phyloP scores from a whole-genome alignment of 495 filamentous ascomycete species.

The Beverwykella pulmonaria region DNA sequence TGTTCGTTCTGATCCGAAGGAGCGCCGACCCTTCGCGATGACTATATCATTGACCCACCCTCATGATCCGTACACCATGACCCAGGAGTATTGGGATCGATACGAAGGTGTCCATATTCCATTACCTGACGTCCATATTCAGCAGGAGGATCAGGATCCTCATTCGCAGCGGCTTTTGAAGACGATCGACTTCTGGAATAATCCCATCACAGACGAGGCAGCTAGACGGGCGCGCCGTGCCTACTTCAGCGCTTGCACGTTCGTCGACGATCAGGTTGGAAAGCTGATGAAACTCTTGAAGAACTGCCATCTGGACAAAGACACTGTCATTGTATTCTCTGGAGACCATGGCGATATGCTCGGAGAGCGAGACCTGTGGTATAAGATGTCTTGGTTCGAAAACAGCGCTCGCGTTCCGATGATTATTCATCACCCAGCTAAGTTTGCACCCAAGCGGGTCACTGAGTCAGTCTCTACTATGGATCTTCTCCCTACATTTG shows the following conservation, averaged over 20 bases:
- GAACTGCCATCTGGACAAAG: constrained; percentile 71
- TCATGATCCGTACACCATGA: constrained; percentile 89
- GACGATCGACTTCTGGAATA: constrained; percentile 77
- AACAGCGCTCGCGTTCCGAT: constrained; percentile 80
- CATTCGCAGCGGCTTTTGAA: constrained; percentile 80
- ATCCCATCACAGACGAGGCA: constrained; percentile 75
- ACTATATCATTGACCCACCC: constrained; percentile 90
- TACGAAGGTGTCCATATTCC: constrained; percentile 87
- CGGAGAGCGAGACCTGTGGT: constrained; percentile 86
- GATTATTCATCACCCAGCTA: constrained; percentile 70
- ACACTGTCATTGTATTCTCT: constrained; percentile 85
- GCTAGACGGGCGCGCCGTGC: constrained; percentile 77
- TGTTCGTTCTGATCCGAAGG: constrained; percentile 66
- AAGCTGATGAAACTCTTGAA: constrained; percentile 73
- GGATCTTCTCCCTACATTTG: constrained; percentile 83
- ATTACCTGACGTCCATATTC: constrained; percentile 71
- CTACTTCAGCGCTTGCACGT: constrained; percentile 86
- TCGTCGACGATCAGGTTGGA: constrained; percentile 85
- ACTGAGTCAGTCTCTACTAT: constrained; percentile 79
- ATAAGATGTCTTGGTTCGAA: constrained; percentile 94
- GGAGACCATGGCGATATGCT: constrained; percentile 94
- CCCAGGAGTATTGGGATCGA: constrained; percentile 82
- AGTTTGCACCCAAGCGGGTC: constrained; percentile 68
- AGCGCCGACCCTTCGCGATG: constrained; percentile 74
- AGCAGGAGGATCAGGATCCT: constrained; percentile 75